phyloP scores from a whole-genome alignment of 805 yeast genomes.

The Clavispora fructus region DNA sequence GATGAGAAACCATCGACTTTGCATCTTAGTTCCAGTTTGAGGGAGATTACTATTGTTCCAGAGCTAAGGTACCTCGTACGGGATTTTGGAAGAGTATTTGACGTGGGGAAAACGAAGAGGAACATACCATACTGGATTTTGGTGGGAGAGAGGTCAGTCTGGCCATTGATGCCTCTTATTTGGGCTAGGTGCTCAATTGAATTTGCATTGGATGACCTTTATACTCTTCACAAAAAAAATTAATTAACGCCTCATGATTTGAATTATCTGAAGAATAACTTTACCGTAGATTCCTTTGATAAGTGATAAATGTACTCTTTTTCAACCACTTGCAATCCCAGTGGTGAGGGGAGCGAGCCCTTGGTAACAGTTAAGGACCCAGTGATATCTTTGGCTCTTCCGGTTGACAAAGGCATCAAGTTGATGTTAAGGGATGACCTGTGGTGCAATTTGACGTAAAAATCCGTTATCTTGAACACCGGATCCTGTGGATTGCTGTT shows the following conservation, averaged over 20 bases:
- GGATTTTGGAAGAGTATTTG: conserved; percentile 73
- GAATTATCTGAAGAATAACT: conserved; percentile 39
- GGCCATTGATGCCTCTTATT: conserved; percentile 83
- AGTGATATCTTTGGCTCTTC: conserved; percentile 77
- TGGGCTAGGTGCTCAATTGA: conserved; percentile 89
- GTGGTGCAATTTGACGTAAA: conserved; percentile 44
- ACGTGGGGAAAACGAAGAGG: conserved; percentile 60
- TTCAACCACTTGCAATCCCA: conserved; percentile 36
- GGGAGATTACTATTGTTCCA: conserved; percentile 89
- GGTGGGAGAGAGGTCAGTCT: conserved; percentile 87
- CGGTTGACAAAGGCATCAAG: conserved; percentile 67
- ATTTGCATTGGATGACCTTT: conserved; percentile 76
- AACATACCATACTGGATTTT: conserved; percentile 85
- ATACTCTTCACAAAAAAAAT: conserved; percentile 38
- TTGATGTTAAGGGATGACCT: conserved; percentile 49
- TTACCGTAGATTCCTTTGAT: conserved; percentile 48
- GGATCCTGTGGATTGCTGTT: conserved; percentile 22
- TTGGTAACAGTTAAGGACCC: conserved; percentile 59
- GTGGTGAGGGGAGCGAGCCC: conserved; percentile 43
- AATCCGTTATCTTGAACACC: conserved; percentile 40
- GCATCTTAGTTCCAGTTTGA: conserved; percentile 50
- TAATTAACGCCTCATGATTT: too few relatives aligned
- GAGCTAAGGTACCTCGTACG: conserved; percentile 64
- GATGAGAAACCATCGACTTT: conserved; percentile 79
- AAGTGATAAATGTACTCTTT: conserved; percentile 60